These are phyloP conservation scores for Pichia ethanolica DNA, from an alignment of 805 yeast species.

Conservation along the genomic window DNA sequence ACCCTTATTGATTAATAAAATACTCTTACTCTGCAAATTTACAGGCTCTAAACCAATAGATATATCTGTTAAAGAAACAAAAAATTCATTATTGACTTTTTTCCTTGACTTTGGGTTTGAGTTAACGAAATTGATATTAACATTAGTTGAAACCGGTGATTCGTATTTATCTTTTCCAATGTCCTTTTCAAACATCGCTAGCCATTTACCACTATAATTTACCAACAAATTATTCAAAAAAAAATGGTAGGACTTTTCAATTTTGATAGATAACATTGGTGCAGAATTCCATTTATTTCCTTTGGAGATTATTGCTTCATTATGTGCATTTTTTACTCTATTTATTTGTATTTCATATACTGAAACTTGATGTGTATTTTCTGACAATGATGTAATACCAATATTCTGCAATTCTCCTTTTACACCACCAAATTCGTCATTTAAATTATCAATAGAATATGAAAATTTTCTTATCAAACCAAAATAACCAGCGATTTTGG, in stretches of 20 bases:
- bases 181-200: constrained; percentile 33
- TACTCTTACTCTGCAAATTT: constrained; percentile 45
- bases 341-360: constrained; percentile 1
- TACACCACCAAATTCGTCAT: constrained; percentile 29
- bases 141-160: not conserved
- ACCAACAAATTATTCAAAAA: constrained; percentile 40
- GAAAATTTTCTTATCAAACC: constrained; percentile 12
- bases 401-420: constrained; percentile 14
- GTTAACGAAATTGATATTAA: no score
- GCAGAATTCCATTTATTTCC: constrained; percentile 6
- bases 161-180: constrained; percentile 6
- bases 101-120: no score
- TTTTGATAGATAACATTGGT: constrained; percentile 11
- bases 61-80: constrained; percentile 40
- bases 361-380: constrained; percentile 3
- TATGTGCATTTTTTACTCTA: not conserved
- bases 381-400: constrained; percentile 13
- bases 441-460: constrained; percentile 15
- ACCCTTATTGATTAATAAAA: constrained; percentile 46
- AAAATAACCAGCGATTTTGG: constrained; percentile 12
- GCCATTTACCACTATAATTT: constrained; percentile 57
- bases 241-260: constrained; percentile 30
- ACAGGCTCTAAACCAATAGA: constrained; percentile 60
- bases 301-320: constrained; percentile 3
- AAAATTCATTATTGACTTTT: constrained; percentile 9